A percentile compares a stretch with the other conserved stretches of the same genome.
These are phyloP conservation scores for Takakia lepidozioides DNA, from an alignment of 225 moss, liverwort and hornwort species.

Conservation along the genomic window DNA sequence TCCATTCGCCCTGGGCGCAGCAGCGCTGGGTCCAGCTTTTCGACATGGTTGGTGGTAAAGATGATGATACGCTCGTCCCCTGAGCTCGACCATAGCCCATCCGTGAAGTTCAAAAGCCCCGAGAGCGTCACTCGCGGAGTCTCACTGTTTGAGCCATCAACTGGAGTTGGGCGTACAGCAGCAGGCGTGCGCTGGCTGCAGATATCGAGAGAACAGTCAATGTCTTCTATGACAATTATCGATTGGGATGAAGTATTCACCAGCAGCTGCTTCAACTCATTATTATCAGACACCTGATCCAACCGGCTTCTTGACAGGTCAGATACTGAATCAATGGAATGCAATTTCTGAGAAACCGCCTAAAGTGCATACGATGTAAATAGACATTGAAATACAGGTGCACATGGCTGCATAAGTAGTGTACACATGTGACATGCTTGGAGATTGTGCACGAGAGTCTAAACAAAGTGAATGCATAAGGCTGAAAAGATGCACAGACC, in stretches of 20 bases:
- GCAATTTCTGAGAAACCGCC: too few species aligned
- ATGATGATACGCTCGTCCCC: conserved; percentile 35
- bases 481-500: conserved; percentile 23
- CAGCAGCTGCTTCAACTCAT: conserved; percentile 7
- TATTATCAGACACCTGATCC: too few species aligned
- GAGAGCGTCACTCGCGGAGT: conserved; percentile 27
- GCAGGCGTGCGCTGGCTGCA: conserved; percentile 20
- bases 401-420: too few species aligned
- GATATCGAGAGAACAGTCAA: conserved; percentile 35
- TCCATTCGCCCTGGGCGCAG: conserved; percentile 45
- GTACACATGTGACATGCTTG: too few species aligned
- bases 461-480: too few species aligned
- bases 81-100: conserved; percentile 39
- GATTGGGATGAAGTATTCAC: conserved; percentile 25
- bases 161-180: background rate
- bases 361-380: too few species aligned
- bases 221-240: conserved; percentile 38
- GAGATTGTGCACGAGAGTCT: too few species aligned
- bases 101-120: conserved; percentile 34
- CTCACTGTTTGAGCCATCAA: too few species aligned
- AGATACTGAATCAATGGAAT: too few species aligned
- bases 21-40: conserved; percentile 37
- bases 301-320: too few species aligned
- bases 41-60: conserved; percentile 31
- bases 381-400: too few species aligned